Percentiles rank a stretch among this genome's conserved stretches.
Conservation (phyloP, 2,329 filamentous ascomycete species). For the Fusarium tuaranense region DNA sequence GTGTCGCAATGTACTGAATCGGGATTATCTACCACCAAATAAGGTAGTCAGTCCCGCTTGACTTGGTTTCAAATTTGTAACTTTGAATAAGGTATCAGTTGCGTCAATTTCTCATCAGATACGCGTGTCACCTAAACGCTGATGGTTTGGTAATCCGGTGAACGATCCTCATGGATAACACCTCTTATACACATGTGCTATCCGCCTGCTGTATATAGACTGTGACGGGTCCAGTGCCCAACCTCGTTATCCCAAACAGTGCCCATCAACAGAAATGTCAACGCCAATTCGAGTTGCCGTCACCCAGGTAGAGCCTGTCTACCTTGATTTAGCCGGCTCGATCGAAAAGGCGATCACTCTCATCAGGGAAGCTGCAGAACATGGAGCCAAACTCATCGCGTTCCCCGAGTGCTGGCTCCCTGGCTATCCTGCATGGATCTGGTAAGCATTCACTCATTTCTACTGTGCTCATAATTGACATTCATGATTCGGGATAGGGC, state of each 20-base stretch:
- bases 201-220: not conserved
- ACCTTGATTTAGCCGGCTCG: slow-evolving; percentile 36
- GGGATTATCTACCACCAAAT: not conserved
- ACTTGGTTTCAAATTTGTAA: not conserved
- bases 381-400: slow-evolving; percentile 65
- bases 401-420: slow-evolving; percentile 67
- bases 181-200: not conserved
- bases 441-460: slow-evolving; percentile 27
- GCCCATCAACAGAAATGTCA: slow-evolving; percentile 11
- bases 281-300: slow-evolving; percentile 37
- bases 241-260: not conserved
- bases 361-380: slow-evolving; percentile 43
- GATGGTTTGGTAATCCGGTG: not conserved
- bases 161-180: not conserved
- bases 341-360: slow-evolving; percentile 40
- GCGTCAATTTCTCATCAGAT: not conserved
- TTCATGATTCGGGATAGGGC: slow-evolving; percentile 8
- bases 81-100: not conserved
- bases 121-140: not conserved
- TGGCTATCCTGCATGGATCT: slow-evolving; percentile 61
- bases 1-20: not conserved
- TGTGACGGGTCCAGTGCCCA: not conserved
- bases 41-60: not conserved
- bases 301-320: slow-evolving; percentile 44
- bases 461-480: not conserved